A percentile compares a stretch with the other conserved stretches of the same genome.
Evolutionary conservation across 495 filamentous ascomycete species (phyloP).

Genomic region (Neurospora sp.): DNA sequence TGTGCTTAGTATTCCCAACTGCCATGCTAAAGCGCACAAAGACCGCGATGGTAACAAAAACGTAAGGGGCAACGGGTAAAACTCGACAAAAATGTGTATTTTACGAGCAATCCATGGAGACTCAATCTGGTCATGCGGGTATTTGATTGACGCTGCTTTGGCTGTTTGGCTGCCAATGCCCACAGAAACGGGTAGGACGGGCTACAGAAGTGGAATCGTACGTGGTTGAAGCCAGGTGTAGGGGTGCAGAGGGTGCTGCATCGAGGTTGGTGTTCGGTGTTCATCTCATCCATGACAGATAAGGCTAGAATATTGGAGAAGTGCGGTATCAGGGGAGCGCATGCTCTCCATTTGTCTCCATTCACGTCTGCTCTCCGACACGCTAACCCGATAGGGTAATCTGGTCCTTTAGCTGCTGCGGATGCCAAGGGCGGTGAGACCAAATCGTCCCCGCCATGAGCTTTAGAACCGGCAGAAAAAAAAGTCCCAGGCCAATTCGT

Average conservation of each 20-base stretch:
- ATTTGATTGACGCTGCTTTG: not conserved
- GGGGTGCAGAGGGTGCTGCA: not conserved
- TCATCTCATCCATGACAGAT: not conserved
- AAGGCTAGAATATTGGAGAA: not conserved
- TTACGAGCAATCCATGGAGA: not conserved
- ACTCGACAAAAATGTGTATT: not conserved
- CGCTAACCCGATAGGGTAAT: not conserved
- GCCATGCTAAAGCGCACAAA: not conserved
- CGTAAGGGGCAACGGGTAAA: not conserved
- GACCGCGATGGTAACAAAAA: not conserved
- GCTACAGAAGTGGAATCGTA: not conserved
- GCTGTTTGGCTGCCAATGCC: not conserved
- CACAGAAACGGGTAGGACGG: not conserved
- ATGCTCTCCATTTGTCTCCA: not conserved
- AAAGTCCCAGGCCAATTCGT: conserved; percentile 10
- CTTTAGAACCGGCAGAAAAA: conserved; percentile 21
- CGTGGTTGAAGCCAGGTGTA: not conserved
- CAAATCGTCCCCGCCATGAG: conserved; percentile 10
- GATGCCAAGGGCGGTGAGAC: conserved; percentile 14
- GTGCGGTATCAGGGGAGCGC: not conserved
- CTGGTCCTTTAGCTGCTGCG: not conserved
- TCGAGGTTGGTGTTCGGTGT: not conserved
- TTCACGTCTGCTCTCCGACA: not conserved
- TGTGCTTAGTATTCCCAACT: not conserved
- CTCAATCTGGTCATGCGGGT: not conserved